Evolutionary conservation across 495 filamentous ascomycete species (phyloP).

Genomic region (Neurospora sublineolata): DNA sequence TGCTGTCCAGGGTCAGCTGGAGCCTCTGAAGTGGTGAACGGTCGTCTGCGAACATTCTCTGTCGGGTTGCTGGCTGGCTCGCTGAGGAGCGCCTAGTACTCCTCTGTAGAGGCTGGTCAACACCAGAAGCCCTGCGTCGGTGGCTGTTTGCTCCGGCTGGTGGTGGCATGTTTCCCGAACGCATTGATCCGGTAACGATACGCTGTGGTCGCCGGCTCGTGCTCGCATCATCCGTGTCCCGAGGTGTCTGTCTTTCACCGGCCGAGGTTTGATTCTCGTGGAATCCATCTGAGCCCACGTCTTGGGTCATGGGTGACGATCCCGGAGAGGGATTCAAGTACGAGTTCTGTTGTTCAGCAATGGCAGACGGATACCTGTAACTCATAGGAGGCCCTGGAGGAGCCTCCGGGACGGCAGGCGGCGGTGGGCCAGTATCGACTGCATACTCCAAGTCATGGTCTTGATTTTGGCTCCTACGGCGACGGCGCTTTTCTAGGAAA

Average conservation of each 20-base stretch:
- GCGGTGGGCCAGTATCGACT: constrained; percentile 18
- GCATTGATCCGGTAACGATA: constrained; percentile 10
- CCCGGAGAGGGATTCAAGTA: constrained; percentile 14
- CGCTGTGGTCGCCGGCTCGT: constrained; percentile 16
- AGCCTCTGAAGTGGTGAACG: constrained; percentile 86
- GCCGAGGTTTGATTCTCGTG: constrained; percentile 23
- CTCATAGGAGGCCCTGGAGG: constrained; percentile 48
- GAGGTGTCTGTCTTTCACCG: constrained; percentile 15
- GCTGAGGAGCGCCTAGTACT: constrained; percentile 15
- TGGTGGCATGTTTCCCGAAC: constrained; percentile 3
- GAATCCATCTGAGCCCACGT: constrained; percentile 34
- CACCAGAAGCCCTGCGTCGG: constrained; percentile 19
- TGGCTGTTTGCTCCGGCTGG: constrained; percentile 9
- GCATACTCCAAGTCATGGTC: constrained; percentile 20
- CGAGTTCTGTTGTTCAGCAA: constrained; percentile 22
- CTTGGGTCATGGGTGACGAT: constrained; percentile 15
- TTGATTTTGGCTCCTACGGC: constrained; percentile 24
- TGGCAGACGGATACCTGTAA: constrained; percentile 40
- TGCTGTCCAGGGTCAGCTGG: constrained; percentile 74
- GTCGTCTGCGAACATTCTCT: constrained; percentile 55
- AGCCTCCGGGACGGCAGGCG: constrained; percentile 47
- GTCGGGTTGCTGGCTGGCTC: constrained; percentile 14
- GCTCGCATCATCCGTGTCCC: constrained; percentile 19
- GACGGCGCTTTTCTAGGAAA: constrained; percentile 23
- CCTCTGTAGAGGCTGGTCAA: constrained; percentile 17